Evolutionary conservation across 2,329 filamentous ascomycete genomes (phyloP).

Genomic region (Pseudogymnoascus sp.): DNA sequence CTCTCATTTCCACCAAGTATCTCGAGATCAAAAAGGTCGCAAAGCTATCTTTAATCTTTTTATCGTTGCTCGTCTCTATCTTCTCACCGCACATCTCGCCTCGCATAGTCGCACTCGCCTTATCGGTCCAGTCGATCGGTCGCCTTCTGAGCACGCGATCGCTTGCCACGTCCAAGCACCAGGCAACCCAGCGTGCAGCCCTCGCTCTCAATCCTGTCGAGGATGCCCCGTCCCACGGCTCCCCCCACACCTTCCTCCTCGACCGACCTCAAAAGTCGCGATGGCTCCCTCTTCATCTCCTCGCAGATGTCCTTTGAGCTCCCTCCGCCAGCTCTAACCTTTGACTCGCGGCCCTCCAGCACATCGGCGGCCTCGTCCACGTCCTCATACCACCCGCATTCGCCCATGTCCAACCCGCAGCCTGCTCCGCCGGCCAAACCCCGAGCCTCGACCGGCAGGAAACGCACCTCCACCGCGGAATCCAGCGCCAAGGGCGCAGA

Average conservation of each 20-base stretch:
- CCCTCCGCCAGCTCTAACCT: slow-evolving; percentile 64
- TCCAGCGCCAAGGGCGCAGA: slow-evolving; percentile 37
- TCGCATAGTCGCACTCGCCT: neutral
- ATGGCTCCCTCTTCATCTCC: slow-evolving; percentile 53
- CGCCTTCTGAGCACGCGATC: slow-evolving; percentile 9
- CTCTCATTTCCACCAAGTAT: neutral
- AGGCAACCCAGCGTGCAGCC: neutral
- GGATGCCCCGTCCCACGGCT: slow-evolving; percentile 59
- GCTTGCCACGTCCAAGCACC: neutral
- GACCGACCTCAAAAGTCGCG: slow-evolving; percentile 69
- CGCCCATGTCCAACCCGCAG: slow-evolving; percentile 36
- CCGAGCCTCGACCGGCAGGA: slow-evolving; percentile 34
- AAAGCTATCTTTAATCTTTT: neutral
- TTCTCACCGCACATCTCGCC: neutral
- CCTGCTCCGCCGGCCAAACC: slow-evolving; percentile 29
- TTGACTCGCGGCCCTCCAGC: slow-evolving; percentile 40
- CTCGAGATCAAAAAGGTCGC: neutral
- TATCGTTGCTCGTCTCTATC: neutral
- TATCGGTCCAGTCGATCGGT: neutral
- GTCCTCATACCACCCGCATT: slow-evolving; percentile 42
- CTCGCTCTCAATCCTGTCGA: slow-evolving; percentile 10
- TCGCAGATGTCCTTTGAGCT: slow-evolving; percentile 67
- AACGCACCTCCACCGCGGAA: slow-evolving; percentile 41
- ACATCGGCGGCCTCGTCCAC: slow-evolving; percentile 37
- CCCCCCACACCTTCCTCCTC: slow-evolving; percentile 76